A percentile compares a stretch with the other conserved stretches of the same genome.
Conservation (phyloP, 768 basidiomycete genomes). For the Mycena rosella region DNA sequence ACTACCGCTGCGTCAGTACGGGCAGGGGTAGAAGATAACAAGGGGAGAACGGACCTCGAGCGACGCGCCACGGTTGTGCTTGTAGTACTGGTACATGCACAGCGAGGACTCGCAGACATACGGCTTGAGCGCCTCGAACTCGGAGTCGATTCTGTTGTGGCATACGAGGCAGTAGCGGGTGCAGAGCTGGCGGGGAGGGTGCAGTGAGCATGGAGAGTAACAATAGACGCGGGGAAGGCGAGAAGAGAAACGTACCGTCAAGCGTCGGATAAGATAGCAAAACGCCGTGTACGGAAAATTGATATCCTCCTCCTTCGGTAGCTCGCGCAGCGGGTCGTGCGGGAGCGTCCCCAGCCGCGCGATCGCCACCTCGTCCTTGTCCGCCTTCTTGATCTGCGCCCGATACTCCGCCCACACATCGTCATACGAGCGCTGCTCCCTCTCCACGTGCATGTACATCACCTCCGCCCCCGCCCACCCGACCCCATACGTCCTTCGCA, state of each 20-base stretch:
- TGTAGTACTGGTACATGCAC: constrained; percentile 79
- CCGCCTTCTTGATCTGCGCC: constrained; percentile 55
- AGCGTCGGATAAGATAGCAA: constrained; percentile 72
- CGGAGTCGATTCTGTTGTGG: constrained; percentile 65
- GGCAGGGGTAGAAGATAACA: constrained; percentile 6
- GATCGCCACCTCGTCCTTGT: constrained; percentile 57
- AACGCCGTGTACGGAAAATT: constrained; percentile 76
- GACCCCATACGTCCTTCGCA: constrained; percentile 63
- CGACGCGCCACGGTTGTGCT: constrained; percentile 73
- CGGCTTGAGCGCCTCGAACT: constrained; percentile 75
- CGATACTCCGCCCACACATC: constrained; percentile 51
- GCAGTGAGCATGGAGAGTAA: background rate
- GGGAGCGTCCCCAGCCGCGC: constrained; percentile 61
- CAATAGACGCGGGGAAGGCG: background rate
- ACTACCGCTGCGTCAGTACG: constrained; percentile 50
- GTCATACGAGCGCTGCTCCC: constrained; percentile 54
- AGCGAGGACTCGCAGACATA: constrained; percentile 78
- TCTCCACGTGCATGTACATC: constrained; percentile 60
- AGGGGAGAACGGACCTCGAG: constrained; percentile 62
- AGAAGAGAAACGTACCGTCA: constrained; percentile 57
- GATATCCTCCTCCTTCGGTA: constrained; percentile 51
- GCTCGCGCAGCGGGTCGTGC: constrained; percentile 62
- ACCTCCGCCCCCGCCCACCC: constrained; percentile 81
- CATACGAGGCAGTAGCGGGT: constrained; percentile 82
- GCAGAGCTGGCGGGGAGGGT: constrained; percentile 61